Evolutionary conservation across 106 monocot genomes (phyloP), one percentile per base, ranked within the genome.

Genomic region (Vanilla planifolia): DNA sequence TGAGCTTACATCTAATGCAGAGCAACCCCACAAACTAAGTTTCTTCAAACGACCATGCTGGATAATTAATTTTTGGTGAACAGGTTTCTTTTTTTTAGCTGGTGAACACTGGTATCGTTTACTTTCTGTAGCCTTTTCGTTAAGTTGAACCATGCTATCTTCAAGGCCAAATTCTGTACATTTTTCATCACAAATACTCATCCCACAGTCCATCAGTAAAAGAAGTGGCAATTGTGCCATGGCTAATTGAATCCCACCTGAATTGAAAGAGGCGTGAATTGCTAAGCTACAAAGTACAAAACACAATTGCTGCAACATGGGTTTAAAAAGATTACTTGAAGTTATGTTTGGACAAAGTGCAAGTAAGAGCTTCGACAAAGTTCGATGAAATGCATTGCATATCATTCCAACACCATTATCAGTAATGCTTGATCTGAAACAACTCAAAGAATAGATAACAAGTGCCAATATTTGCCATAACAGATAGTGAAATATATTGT

Each of bases 321-420:
- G 5, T 37, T 37, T 5, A 37, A 58, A 13, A 47, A 7, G 43
- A 56, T 82, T 83, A 93, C 93, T 89, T 75, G 93, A 80, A 35
- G 93, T 89, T 55, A 93, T 85, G 56, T 85, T 89, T 48, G 82
- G 89, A 39, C 93, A 93, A 34, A 85, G 74, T 73, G 89, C 81
- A 25, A 93, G 85, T 16, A 85, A 79, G 33, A 93, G 89, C 40
- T 77, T 81, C 6, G 79, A 82, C 46, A 93, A 67, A 43, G 81
- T 77, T n/a, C 72, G 60, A 9, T 88, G 78, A 25, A 79, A 82
- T 29, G 75, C 81, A 67, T 89, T 81, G 77, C 93, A 85, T 71
- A 93, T 82, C 96, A 96, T 96, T 67, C 91, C 79, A 73, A 96
- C 79, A 22, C 90, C 96, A 88, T 84, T 87, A 33, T 96, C 96